A percentile compares a stretch with the other conserved stretches of the same genome.
phyloP scores from a whole-genome alignment of 2,329 filamentous ascomycete species.

The Ascochyta lentis region DNA sequence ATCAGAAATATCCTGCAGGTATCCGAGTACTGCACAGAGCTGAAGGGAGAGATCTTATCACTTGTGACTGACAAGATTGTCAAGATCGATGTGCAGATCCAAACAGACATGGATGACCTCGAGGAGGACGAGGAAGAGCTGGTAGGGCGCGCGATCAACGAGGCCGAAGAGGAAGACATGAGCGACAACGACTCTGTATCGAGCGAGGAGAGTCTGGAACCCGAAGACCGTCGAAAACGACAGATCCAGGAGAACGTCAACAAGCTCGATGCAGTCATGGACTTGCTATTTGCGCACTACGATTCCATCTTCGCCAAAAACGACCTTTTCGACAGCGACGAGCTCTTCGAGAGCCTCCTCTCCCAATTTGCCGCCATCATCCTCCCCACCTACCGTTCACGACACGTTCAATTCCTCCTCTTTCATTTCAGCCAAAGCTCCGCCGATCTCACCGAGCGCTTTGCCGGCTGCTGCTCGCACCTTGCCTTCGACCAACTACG shows the following conservation, averaged over 20 bases:
- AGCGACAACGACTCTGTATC: constrained; percentile 75
- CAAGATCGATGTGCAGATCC: constrained; percentile 94
- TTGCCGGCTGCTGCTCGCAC: constrained; percentile 78
- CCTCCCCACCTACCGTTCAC: constrained; percentile 86
- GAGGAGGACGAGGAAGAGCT: constrained; percentile 86
- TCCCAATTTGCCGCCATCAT: constrained; percentile 88
- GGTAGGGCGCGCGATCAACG: constrained; percentile 61
- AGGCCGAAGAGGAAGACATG: constrained; percentile 58
- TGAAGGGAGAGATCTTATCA: constrained; percentile 81
- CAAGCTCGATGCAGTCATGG: constrained; percentile 90
- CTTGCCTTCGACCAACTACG: constrained; percentile 69
- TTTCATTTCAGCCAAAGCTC: constrained; percentile 94
- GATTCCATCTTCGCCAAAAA: constrained; percentile 73
- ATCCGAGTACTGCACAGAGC: constrained; percentile 76
- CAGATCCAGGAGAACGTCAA: constrained; percentile 80
- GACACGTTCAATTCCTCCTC: constrained; percentile 92
- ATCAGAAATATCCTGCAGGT: constrained; percentile 83
- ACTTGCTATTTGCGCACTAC: constrained; percentile 86
- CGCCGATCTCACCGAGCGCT: constrained; percentile 78
- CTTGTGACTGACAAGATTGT: constrained; percentile 86
- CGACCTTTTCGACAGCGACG: constrained; percentile 68
- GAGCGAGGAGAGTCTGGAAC: constrained; percentile 67
- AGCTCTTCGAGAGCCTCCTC: constrained; percentile 78
- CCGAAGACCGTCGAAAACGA: constrained; percentile 68
- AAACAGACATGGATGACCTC: constrained; percentile 88